phyloP scores from a whole-genome alignment of 768 basidiomycete species.

The Solioccasus polychromus region DNA sequence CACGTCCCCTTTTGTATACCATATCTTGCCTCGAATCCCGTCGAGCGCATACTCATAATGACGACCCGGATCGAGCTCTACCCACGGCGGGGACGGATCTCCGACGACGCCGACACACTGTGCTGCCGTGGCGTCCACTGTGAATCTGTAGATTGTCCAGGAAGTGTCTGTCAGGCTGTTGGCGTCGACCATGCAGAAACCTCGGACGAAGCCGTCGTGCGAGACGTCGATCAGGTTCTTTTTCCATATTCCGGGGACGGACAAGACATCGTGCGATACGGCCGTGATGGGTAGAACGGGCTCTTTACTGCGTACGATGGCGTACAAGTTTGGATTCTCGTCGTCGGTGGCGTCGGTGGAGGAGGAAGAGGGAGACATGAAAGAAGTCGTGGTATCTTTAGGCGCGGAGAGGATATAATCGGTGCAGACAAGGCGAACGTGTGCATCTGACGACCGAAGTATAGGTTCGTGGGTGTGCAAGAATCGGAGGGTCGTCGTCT shows the following conservation, averaged over 20 bases:
- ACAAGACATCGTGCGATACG: conserved; percentile 10
- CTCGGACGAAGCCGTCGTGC: conserved; percentile 15
- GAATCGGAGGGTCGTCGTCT: conserved; percentile 21
- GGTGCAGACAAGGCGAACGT: conserved; percentile 12
- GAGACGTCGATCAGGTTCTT: conserved; percentile 16
- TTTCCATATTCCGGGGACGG: conserved; percentile 9
- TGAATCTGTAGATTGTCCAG: conserved; percentile 9
- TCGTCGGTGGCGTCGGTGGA: neutral
- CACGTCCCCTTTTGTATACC: conserved; percentile 7
- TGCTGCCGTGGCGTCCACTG: conserved; percentile 18
- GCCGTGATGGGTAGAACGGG: conserved; percentile 9
- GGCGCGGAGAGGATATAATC: conserved; percentile 12
- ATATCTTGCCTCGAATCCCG: conserved; percentile 13
- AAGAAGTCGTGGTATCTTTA: too few species aligned
- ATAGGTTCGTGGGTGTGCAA: conserved; percentile 11
- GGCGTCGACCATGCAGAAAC: conserved; percentile 2
- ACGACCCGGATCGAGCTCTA: neutral
- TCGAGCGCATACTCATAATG: conserved; percentile 11
- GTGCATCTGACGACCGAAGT: neutral
- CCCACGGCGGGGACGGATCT: conserved; percentile 10
- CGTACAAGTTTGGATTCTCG: neutral
- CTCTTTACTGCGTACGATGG: conserved; percentile 7
- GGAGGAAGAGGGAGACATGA: neutral
- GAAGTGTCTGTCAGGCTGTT: neutral
- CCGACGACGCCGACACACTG: conserved; percentile 12